Percentiles rank a stretch among this genome's conserved stretches.
These are phyloP conservation scores for Heritiera littoralis DNA, from an alignment of 345 rosid genomes.

Conservation along the genomic window DNA sequence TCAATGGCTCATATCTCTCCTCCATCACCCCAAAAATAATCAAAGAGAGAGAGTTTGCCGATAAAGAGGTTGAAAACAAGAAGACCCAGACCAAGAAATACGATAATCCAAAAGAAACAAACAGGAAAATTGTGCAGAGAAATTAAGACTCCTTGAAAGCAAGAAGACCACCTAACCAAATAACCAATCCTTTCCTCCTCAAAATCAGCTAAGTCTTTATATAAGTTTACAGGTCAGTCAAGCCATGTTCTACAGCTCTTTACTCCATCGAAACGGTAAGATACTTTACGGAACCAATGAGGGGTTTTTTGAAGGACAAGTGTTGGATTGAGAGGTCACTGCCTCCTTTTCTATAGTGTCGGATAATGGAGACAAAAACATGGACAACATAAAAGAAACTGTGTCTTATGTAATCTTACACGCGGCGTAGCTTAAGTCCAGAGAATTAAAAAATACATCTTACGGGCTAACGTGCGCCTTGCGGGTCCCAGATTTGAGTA, in stretches of 20 bases:
- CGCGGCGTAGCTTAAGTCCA: not conserved
- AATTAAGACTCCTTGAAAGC: not conserved
- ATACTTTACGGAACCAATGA: no score
- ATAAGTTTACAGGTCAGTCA: slow-evolving; percentile 2
- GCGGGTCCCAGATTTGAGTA: not conserved
- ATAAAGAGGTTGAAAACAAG: not conserved
- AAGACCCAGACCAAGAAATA: slow-evolving; percentile 17
- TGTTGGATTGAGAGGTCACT: not conserved
- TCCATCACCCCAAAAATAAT: slow-evolving; percentile 30
- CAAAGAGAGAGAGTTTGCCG: not conserved
- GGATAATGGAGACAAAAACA: slow-evolving; percentile 12
- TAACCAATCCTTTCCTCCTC: not conserved
- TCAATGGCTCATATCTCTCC: slow-evolving; percentile 73
- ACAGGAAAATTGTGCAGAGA: not conserved
- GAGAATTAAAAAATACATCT: not conserved
- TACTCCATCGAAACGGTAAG: not conserved
- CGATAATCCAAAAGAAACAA: not conserved
- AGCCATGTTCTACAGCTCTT: not conserved
- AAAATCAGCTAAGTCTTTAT: not conserved
- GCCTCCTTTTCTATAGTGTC: not conserved
- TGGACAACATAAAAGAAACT: not conserved
- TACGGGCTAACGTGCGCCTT: not conserved
- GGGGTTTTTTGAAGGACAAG: not conserved
- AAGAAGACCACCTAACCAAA: not conserved
- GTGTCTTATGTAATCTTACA: not conserved